These are phyloP conservation scores for Emmonsiellopsis sp. DNA, from an alignment of 2,329 filamentous ascomycete genomes.

Conservation along the genomic window DNA sequence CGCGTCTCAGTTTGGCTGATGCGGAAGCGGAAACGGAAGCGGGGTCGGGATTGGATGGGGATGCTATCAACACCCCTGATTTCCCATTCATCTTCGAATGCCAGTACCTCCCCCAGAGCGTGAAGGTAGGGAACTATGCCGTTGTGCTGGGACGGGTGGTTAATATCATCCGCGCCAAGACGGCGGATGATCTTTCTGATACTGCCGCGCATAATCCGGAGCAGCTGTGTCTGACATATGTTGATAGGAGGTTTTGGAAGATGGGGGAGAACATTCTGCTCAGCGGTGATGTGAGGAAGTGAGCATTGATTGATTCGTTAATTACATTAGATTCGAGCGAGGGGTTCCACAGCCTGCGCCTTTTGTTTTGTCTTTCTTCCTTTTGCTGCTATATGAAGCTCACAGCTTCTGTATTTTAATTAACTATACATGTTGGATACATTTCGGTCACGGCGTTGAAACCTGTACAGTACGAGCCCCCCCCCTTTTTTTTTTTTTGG, in stretches of 20 bases:
- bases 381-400: too few relatives aligned
- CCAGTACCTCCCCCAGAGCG: conserved; percentile 23
- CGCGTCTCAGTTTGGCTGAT: conserved; percentile 7
- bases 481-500: too few relatives aligned
- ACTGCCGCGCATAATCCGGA: conserved; percentile 4
- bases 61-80: background rate
- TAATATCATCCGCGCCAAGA: conserved; percentile 16
- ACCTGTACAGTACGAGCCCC: too few relatives aligned
- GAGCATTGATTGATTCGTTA: background rate
- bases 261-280: conserved; percentile 26
- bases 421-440: too few relatives aligned
- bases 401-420: too few relatives aligned
- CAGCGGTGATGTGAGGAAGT: background rate
- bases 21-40: conserved; percentile 8
- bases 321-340: too few relatives aligned
- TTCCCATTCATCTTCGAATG: conserved; percentile 35
- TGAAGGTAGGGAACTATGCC: conserved; percentile 31
- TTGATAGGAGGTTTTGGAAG: conserved; percentile 34
- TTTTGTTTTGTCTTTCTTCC: too few relatives aligned
- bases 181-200: background rate
- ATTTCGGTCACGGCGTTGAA: too few relatives aligned
- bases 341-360: too few relatives aligned
- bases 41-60: conserved; percentile 15
- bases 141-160: conserved; percentile 30
- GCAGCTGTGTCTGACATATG: conserved; percentile 32